Evolutionary conservation across 2,329 filamentous ascomycete genomes (phyloP).

Genomic region (Xylariaceae sp.): DNA sequence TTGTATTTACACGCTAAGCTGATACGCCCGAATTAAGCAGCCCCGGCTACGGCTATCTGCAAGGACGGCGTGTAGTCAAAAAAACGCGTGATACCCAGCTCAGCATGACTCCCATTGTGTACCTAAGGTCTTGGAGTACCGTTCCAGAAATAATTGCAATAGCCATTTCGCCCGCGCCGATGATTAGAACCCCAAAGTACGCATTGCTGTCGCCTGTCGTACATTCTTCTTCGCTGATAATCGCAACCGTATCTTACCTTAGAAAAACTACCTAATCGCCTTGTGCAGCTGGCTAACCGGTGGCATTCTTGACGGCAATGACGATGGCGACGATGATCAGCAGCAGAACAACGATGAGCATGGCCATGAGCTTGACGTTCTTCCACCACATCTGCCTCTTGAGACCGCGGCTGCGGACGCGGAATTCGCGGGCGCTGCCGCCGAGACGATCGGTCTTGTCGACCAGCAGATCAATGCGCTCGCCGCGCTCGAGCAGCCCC

Average conservation of each 20-base stretch:
- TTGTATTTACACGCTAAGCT: no score
- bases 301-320: constrained; percentile 47
- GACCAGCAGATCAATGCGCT: constrained; percentile 88
- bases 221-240: not conserved
- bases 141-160: no score
- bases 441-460: constrained; percentile 95
- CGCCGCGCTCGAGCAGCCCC: constrained; percentile 80
- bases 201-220: no score
- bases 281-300: constrained; percentile 9
- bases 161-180: no score
- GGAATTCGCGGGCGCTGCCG: constrained; percentile 83
- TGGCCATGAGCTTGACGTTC: constrained; percentile 89
- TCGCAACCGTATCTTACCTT: not conserved
- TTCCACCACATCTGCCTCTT: constrained; percentile 99
- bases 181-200: no score
- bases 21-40: no score
- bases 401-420: constrained; percentile 78
- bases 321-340: constrained; percentile 55
- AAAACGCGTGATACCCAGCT: no score
- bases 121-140: no score
- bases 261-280: not conserved
- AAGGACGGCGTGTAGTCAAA: no score
- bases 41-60: no score
- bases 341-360: constrained; percentile 66
- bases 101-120: no score